These are phyloP conservation scores for Suhomyces sp. DNA, from an alignment of 805 yeast species.

Conservation along the genomic window DNA sequence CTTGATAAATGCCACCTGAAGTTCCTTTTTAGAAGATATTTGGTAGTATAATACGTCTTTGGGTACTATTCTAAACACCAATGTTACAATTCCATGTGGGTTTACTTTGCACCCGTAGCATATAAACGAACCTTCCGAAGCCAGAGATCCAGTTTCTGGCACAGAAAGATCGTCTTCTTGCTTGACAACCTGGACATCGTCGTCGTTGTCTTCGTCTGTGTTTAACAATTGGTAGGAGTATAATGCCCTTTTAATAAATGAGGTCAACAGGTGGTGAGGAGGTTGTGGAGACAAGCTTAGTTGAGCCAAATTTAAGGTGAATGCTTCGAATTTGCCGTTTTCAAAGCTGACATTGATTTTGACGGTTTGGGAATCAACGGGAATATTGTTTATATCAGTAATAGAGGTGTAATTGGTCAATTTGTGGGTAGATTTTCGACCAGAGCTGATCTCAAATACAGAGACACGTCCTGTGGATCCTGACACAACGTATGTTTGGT, in stretches of 20 bases:
- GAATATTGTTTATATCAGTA: constrained; percentile 1
- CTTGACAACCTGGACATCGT: constrained; percentile 6
- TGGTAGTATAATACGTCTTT: constrained; percentile 26
- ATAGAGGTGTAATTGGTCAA: constrained; percentile 2
- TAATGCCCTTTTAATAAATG: constrained; percentile 19
- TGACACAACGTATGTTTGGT: background rate
- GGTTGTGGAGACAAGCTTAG: background rate
- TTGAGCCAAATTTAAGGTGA: constrained; percentile 5
- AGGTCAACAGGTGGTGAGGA: constrained; percentile 10
- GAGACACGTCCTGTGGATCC: constrained; percentile 8
- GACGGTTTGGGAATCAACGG: background rate
- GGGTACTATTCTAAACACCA: constrained; percentile 26
- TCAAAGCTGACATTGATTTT: constrained; percentile 16
- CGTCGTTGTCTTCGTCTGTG: constrained; percentile 15
- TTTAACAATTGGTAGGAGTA: constrained; percentile 21
- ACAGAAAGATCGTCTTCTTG: background rate
- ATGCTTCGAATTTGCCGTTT: constrained; percentile 18
- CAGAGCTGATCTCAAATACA: background rate
- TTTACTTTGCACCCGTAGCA: constrained; percentile 22
- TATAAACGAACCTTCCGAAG: constrained; percentile 26
- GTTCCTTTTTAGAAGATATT: constrained; percentile 23
- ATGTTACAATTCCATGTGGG: constrained; percentile 17
- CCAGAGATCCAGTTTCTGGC: constrained; percentile 8
- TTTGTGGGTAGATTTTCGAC: background rate
- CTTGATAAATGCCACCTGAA: constrained; percentile 24